These are phyloP conservation scores for Trematosphaeria pertusa DNA, from an alignment of 2,329 filamentous ascomycete genomes.

Conservation along the genomic window DNA sequence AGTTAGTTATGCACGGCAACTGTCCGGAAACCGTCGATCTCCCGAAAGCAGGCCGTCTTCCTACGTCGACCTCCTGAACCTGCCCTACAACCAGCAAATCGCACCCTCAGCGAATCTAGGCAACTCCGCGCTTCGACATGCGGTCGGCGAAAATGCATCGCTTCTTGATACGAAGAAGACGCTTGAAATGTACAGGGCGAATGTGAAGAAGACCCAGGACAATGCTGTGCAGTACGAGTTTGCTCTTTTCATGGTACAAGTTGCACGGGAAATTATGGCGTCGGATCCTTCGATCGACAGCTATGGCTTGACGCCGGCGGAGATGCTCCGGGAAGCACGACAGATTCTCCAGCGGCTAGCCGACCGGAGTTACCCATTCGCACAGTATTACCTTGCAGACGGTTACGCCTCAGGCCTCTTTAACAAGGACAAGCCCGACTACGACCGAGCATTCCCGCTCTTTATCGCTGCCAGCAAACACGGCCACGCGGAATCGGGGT, in stretches of 20 bases:
- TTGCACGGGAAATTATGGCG: constrained; percentile 74
- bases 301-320: constrained; percentile 57
- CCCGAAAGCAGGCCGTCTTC: constrained; percentile 66
- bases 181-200: constrained; percentile 94
- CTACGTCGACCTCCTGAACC: constrained; percentile 67
- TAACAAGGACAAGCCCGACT: constrained; percentile 91
- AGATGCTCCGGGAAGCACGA: constrained; percentile 86
- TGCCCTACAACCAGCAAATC: constrained; percentile 81
- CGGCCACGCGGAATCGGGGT: constrained; percentile 94
- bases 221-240: constrained; percentile 93
- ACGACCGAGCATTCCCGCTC: constrained; percentile 88
- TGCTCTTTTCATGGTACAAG: constrained; percentile 90
- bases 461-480: constrained; percentile 96
- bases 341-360: constrained; percentile 85
- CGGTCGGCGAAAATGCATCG: constrained; percentile 88
- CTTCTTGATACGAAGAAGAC: constrained; percentile 91
- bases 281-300: constrained; percentile 34
- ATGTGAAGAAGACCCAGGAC: constrained; percentile 97
- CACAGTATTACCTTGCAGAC: constrained; percentile 96
- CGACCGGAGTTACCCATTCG: constrained; percentile 91
- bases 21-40: constrained; percentile 61
- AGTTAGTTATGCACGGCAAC: constrained; percentile 53
- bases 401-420: constrained; percentile 94
- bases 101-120: constrained; percentile 71
- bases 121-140: constrained; percentile 79